Base-by-base conservation (phyloP, 2,329 filamentous ascomycete genomes). In the Colletotrichum sojae region DNA sequence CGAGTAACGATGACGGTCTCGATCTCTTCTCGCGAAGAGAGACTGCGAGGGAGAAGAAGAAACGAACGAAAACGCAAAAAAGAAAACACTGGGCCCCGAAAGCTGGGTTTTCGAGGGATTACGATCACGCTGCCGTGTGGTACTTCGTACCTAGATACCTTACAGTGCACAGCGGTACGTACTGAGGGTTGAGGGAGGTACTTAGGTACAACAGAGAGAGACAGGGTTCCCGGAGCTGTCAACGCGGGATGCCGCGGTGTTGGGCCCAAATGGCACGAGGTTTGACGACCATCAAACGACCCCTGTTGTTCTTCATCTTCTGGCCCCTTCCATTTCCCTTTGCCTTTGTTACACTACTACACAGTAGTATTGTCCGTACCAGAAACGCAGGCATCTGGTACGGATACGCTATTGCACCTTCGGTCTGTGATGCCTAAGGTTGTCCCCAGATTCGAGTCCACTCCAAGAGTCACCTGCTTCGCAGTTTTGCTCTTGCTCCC, bases 221-320 rank as follows among this genome's bases (percentile, higher is more conserved):
- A 59, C 65, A 68, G 53, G 65, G 65, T 45, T 59, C 54, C n/a
- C 54, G 66, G 66, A 65, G 60, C 66, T 65, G 60, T 68, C 66
- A 68, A 59, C 60, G 54, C 66, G 66, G 66, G 61, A 68, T 68
- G 43, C 66, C 66, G 66, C 66, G 49, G 27, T 25, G 66, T 54
- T 59, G 60, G 66, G 65, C 39, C 60, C 31, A 22, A 18, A 62
- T 48, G 48, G 48, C 27, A 39, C 48, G 63, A 55, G 45, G 40
- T 40, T 36, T 36, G 31, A 36, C 31, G 31, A 36, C 31, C 31
- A 36, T 36, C 8, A 36, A 36, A n/a, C n/a, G 15, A 36, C 18
- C 25, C 20, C 60, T 45, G 13, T 36, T 45, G 13, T 13, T 49
- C 46, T 20, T 16, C 6, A 18, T 27, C 12, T 58, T 15, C 27